Base-by-base conservation (phyloP, 2,329 filamentous ascomycete species). In the Trichoderma citrinoviride region DNA sequence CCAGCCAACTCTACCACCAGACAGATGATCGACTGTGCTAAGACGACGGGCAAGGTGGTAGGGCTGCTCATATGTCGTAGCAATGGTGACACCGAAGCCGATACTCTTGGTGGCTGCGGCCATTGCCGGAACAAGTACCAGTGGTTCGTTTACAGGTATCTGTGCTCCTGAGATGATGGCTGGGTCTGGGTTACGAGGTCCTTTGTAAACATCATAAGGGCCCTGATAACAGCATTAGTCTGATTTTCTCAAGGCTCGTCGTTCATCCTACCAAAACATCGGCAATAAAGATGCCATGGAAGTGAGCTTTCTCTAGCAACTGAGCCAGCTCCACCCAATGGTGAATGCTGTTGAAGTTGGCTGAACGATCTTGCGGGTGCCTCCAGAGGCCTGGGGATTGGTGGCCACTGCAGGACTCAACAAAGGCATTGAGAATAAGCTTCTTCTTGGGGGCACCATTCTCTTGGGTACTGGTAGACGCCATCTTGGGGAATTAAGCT, bases 91-190 rank as follows among this genome's bases (percentile, higher is more conserved):
- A 0, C 88, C 88, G 66, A 91, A 90, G 0, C 83, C 85, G n/a
- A 91, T 82, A 65, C 80, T 89, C 68, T 85, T 82, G 0, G 88
- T 90, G 0, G 80, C 87, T 1, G 87, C 87, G 0, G 88, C 87
- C 87, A 90, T 89, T 2, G 87, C 87, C 2, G 87, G 81, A 0
- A 90, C 79, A 2, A 87, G 81, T 7, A 72, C 67, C 1, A 90
- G 71, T 0, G 88, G 88, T 72, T 91, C 88, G 66, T 89, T 90
- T n/a, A 90, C 85, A 0, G 88, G 88, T 82, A 86, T 90, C 73
- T 91, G 88, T 0, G 87, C 86, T 1, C 86, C 88, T 0, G 86
- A 85, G 0, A 81, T 73, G 55, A 89, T 82, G 0, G 87, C 85
- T 0, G 87, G 83, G 3, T 83, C 81, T 4, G 79, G 75, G 0